Evolutionary conservation across 2,329 filamentous ascomycete genomes (phyloP).

Genomic region (Aspergillus tubingensis): DNA sequence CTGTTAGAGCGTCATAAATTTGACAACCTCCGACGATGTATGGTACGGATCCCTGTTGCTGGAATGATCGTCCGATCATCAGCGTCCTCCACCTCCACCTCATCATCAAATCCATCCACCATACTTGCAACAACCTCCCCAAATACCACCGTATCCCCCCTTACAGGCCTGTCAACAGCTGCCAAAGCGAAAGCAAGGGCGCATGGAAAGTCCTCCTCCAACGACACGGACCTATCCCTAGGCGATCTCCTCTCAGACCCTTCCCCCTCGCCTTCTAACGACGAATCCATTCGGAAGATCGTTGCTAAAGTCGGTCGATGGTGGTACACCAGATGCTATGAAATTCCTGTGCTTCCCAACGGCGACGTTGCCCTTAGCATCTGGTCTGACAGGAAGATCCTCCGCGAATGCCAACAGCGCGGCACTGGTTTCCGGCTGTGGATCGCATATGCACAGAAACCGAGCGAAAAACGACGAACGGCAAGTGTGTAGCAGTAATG

Average conservation of each 20-base stretch:
- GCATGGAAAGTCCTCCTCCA: slow-evolving; percentile 35
- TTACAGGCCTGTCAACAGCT: slow-evolving; percentile 26
- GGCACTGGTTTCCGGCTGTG: slow-evolving; percentile 86
- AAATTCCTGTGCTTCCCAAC: slow-evolving; percentile 61
- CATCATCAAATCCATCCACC: slow-evolving; percentile 40
- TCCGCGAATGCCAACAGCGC: slow-evolving; percentile 83
- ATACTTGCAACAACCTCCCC: slow-evolving; percentile 28
- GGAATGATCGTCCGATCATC: slow-evolving; percentile 46
- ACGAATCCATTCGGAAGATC: slow-evolving; percentile 88
- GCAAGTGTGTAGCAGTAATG: slow-evolving; percentile 40
- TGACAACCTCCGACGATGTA: slow-evolving; percentile 52
- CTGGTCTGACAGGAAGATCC: slow-evolving; percentile 73
- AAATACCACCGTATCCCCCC: slow-evolving; percentile 27
- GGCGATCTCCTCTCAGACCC: slow-evolving; percentile 74
- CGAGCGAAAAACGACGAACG: slow-evolving; percentile 52
- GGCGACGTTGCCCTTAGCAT: slow-evolving; percentile 63
- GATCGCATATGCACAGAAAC: slow-evolving; percentile 88
- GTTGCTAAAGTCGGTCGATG: slow-evolving; percentile 88
- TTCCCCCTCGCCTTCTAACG: slow-evolving; percentile 67
- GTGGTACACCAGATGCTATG: slow-evolving; percentile 96
- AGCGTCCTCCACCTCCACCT: slow-evolving; percentile 43
- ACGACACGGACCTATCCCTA: slow-evolving; percentile 50
- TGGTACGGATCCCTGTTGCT: slow-evolving; percentile 52
- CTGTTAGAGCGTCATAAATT: slow-evolving; percentile 49
- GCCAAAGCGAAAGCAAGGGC: slow-evolving; percentile 16